Evolutionary conservation across 192 early-diverging fungal genomes (phyloP).

Genomic region (Gonapodya sp.): DNA sequence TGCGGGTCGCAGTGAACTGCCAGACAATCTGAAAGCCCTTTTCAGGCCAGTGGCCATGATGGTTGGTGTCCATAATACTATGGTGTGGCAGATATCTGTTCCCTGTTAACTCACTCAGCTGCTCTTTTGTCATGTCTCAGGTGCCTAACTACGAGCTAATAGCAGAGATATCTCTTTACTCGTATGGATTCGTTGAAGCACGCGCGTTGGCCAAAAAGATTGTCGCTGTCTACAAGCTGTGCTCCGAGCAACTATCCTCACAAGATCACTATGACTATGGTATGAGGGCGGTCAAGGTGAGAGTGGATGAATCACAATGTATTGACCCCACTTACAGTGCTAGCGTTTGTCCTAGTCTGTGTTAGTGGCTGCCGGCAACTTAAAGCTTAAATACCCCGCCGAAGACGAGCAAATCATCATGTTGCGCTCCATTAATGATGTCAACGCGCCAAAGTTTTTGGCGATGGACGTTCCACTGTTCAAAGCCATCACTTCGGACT

Average conservation of each 20-base stretch:
- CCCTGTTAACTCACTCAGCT: slow-evolving; percentile 6
- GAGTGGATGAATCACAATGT: no score
- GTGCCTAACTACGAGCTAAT: slow-evolving; percentile 53
- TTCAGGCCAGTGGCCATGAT: slow-evolving; percentile 41
- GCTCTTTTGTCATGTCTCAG: slow-evolving; percentile 16
- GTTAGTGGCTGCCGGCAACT: slow-evolving; percentile 37
- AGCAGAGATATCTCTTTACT: slow-evolving; percentile 53
- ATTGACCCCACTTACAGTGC: no score
- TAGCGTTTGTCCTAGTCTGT: slow-evolving; percentile 29
- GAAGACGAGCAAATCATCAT: slow-evolving; percentile 51
- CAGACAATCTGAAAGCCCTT: slow-evolving; percentile 41
- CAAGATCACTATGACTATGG: slow-evolving; percentile 36
- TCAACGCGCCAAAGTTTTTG: slow-evolving; percentile 50
- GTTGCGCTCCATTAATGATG: slow-evolving; percentile 48
- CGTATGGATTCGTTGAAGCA: slow-evolving; percentile 48
- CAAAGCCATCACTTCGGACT: slow-evolving; percentile 48
- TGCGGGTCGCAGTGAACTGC: slow-evolving; percentile 46
- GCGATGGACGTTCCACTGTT: slow-evolving; percentile 52
- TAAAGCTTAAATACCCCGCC: slow-evolving; percentile 47
- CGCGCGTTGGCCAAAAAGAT: slow-evolving; percentile 45
- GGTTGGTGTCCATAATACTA: slow-evolving; percentile 19
- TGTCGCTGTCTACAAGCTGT: slow-evolving; percentile 42
- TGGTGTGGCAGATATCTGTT: not conserved
- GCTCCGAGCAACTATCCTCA: slow-evolving; percentile 51
- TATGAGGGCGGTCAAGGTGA: slow-evolving; percentile 47